Base-by-base conservation (phyloP, 805 yeast species). In the Metschnikowia drakensbergensis region DNA sequence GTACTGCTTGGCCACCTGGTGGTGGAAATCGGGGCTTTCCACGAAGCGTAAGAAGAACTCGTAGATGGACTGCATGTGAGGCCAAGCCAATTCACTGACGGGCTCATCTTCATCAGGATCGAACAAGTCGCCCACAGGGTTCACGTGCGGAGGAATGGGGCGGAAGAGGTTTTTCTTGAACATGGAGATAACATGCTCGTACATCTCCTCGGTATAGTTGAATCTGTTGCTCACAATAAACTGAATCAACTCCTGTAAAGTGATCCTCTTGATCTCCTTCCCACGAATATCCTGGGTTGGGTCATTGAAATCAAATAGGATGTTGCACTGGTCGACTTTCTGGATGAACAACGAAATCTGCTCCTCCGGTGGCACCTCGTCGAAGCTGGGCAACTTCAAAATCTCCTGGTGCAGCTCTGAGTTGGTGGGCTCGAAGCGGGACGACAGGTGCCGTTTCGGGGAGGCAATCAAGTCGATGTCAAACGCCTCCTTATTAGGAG, bases 51-150 rank as follows among this genome's bases (percentile, higher is more conserved):
- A 72, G 64, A 94, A 92, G 61, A 94, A 89, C 67, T 94, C 98
- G 71, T 94, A 94, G 30, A 91, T 96, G 37, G 90, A 80, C 68
- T 89, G 96, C 98, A 94, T 94, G 66, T 94, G 99, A 9, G 98
- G 96, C 99, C 99, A 94, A 7, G 97, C 91, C 54, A 92, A 81
- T 65, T 94, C 98, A 59, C 83, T 82, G 34, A 94, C 96, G 3
- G 98, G 98, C 68, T 94, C 99, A 71, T 94, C 99, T 69, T 94
- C 99, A 69, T 94, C 99, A 1, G 99, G 99, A 61, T 94, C 99
- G 67, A 80, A 94, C 35, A 92, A 80, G 55, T 94, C 99, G 34
- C 99, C 99, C 40, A 91, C 80, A 4, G 98, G 98, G 65, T 94
- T 94, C 33, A 91, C 96, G 1, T 98, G 97, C 1, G 99, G 99